phyloP scores from a whole-genome alignment of 345 rosid species.

The Murraya paniculata region DNA sequence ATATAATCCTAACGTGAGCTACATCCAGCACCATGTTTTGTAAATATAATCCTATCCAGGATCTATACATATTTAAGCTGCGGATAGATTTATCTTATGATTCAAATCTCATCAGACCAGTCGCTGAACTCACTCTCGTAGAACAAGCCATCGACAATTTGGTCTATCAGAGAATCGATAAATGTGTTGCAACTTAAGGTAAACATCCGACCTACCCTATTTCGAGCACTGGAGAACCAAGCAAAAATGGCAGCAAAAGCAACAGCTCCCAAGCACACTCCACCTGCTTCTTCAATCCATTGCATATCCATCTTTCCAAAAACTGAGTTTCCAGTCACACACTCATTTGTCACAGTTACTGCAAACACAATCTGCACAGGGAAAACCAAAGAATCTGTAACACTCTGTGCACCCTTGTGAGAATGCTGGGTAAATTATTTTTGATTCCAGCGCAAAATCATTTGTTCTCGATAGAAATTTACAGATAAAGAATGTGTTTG shows the following conservation, averaged over 20 bases:
- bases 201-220: slow-evolving; percentile 68
- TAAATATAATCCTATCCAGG: too few species aligned
- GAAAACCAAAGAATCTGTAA: not conserved
- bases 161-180: slow-evolving; percentile 82
- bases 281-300: slow-evolving; percentile 65
- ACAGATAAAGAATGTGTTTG: not conserved
- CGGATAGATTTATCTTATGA: not conserved
- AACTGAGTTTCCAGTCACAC: slow-evolving; percentile 75
- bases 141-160: slow-evolving; percentile 90
- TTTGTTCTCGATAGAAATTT: too few species aligned
- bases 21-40: too few species aligned
- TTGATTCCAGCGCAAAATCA: not conserved
- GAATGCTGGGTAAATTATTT: not conserved
- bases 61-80: not conserved
- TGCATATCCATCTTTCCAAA: slow-evolving; percentile 76
- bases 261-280: slow-evolving; percentile 68
- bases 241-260: slow-evolving; percentile 70
- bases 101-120: slow-evolving; percentile 65
- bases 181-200: slow-evolving; percentile 66
- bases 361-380: slow-evolving; percentile 71
- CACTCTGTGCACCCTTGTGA: not conserved
- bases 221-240: slow-evolving; percentile 74
- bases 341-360: slow-evolving; percentile 62
- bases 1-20: too few species aligned
- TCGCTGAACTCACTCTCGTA: slow-evolving; percentile 56